These are phyloP conservation scores for Sugiyamaella floridensis DNA, from an alignment of 805 yeast species.

Conservation along the genomic window DNA sequence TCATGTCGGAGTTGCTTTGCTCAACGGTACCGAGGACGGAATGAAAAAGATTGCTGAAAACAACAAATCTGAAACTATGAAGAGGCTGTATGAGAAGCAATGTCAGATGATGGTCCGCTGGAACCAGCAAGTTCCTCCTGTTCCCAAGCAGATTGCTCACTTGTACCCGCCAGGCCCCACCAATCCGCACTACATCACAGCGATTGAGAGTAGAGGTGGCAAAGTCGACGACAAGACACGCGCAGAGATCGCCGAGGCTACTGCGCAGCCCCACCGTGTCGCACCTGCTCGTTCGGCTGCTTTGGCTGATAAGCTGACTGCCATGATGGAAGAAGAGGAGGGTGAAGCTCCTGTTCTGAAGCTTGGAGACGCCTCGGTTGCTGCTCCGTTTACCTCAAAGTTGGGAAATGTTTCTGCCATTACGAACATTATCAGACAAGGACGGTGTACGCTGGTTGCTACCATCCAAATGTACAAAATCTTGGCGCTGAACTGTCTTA, in stretches of 20 bases:
- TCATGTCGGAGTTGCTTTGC: constrained; percentile 93
- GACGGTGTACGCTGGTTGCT: constrained; percentile 94
- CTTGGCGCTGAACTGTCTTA: constrained; percentile 91
- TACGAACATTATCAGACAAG: constrained; percentile 90
- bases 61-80: constrained; percentile 56
- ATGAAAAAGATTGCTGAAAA: constrained; percentile 82
- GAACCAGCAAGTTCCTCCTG: constrained; percentile 60
- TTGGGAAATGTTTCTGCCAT: constrained; percentile 88
- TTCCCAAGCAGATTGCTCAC: constrained; percentile 89
- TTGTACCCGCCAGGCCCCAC: constrained; percentile 91
- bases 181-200: constrained; percentile 81
- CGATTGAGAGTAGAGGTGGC: constrained; percentile 79
- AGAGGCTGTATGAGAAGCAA: constrained; percentile 76
- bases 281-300: constrained; percentile 35
- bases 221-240: constrained; percentile 52
- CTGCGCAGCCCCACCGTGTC: constrained; percentile 33
- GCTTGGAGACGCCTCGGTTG: constrained; percentile 97
- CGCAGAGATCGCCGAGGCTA: constrained; percentile 37
- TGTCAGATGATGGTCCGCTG: constrained; percentile 69
- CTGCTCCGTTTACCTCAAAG: constrained; percentile 97
- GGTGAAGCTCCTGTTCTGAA: constrained; percentile 87
- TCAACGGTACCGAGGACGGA: constrained; percentile 94
- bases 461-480: constrained; percentile 99
- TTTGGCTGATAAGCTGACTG: constrained; percentile 60
- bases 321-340: constrained; percentile 51